phyloP scores from a whole-genome alignment of 768 basidiomycete species.

The Myochromella boudieri region DNA sequence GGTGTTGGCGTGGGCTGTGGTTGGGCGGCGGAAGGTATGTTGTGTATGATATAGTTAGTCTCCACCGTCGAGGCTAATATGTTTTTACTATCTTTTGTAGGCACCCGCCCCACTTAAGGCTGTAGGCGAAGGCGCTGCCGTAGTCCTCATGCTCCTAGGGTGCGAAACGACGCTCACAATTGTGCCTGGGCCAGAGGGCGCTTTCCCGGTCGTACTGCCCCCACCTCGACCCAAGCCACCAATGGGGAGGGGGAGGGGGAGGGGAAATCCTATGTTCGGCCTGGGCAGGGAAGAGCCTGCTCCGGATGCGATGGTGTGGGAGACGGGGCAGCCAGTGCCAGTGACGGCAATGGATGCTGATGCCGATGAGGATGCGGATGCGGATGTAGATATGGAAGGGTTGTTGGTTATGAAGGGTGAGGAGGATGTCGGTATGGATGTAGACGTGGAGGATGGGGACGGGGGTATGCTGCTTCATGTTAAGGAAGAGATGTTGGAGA shows the following conservation, averaged over 20 bases:
- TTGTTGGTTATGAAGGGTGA: no score
- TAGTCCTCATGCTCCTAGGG: constrained; percentile 37
- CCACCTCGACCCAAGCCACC: no score
- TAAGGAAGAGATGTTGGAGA: no score
- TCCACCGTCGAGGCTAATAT: no score
- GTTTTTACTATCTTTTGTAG: constrained; percentile 13
- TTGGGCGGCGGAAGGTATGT: constrained; percentile 17
- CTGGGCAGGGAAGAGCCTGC: no score
- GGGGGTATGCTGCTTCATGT: no score
- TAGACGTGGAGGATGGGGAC: no score
- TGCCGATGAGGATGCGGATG: no score
- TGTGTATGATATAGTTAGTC: no score
- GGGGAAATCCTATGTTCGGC: neutral
- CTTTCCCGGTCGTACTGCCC: no score
- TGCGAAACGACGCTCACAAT: constrained; percentile 35
- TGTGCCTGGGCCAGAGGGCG: no score
- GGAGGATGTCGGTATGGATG: no score
- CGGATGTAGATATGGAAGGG: constrained; percentile 7
- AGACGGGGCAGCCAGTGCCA: neutral
- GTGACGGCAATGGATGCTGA: neutral
- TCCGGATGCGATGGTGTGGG: neutral
- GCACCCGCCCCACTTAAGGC: constrained; percentile 21
- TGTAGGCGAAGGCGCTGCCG: constrained; percentile 23
- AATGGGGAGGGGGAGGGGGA: constrained; percentile 13
- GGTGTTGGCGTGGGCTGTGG: constrained; percentile 41